These are phyloP conservation scores for Auxenochlorella pyrenoidosa DNA, from an alignment of 139 green algal genomes.

Conservation along the genomic window DNA sequence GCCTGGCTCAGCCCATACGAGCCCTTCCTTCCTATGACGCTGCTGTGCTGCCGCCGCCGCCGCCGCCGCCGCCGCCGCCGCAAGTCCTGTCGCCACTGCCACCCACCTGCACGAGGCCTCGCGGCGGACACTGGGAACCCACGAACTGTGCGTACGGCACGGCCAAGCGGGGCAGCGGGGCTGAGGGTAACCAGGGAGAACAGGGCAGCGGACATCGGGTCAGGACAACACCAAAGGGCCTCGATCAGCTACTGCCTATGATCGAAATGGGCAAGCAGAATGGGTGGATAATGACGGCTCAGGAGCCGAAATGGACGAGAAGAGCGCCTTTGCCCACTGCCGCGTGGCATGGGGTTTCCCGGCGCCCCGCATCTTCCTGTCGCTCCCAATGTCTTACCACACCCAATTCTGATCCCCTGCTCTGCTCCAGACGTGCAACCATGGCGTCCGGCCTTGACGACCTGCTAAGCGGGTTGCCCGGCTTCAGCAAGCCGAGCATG, in stretches of 20 bases:
- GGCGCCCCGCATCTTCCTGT: no score
- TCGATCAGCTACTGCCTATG: no score
- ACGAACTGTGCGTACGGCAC: neutral
- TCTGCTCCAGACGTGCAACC: no score
- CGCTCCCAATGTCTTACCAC: no score
- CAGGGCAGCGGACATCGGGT: neutral
- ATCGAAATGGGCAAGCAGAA: neutral
- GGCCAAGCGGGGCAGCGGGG: neutral
- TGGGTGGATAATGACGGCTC: no score
- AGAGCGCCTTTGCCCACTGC: no score
- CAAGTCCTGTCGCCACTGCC: neutral
- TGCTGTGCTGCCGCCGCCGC: neutral
- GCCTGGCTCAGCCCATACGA: no score
- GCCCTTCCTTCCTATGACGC: no score
- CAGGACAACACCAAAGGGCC: neutral
- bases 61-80: neutral
- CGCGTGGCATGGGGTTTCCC: no score
- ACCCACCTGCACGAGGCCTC: neutral
- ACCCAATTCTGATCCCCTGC: no score
- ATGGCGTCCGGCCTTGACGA: conserved; percentile 14
- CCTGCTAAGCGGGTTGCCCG: conserved; percentile 20
- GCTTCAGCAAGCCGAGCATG: conserved; percentile 24
- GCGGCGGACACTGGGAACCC: neutral
- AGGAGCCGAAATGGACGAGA: no score
- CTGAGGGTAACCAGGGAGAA: neutral